These are phyloP conservation scores for Thalassiosira ordinaria DNA, from an alignment of 352 stramenopile species.

Conservation along the genomic window DNA sequence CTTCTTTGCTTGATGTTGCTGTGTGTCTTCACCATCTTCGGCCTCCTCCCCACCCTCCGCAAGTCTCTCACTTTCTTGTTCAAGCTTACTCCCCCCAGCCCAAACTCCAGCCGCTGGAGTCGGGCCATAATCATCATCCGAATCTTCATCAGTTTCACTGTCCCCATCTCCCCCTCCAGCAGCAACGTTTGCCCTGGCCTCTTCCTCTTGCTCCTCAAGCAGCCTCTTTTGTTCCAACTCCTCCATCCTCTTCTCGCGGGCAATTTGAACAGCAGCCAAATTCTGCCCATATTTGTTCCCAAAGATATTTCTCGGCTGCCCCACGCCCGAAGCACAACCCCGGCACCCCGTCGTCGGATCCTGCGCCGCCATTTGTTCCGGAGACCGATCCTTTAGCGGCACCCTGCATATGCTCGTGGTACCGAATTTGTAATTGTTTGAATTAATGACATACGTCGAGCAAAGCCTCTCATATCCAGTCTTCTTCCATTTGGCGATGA, in stretches of 20 bases:
- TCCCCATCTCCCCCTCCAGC: conserved; percentile 51
- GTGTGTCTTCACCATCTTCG: conserved; percentile 16
- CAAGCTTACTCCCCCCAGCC: conserved; percentile 70
- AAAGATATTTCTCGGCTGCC: conserved; percentile 96
- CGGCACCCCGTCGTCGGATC: conserved; percentile 95
- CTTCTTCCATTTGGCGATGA: conserved; percentile 99
- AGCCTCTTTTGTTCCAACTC: conserved; percentile 68
- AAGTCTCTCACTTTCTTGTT: conserved; percentile 70
- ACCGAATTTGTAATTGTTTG: conserved; percentile 99
- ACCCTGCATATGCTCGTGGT: conserved; percentile 98
- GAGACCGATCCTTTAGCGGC: conserved; percentile 91
- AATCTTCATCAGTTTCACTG: conserved; percentile 62
- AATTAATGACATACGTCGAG: conserved; percentile 98
- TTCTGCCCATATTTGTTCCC: conserved; percentile 99
- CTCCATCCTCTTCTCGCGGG: conserved; percentile 87
- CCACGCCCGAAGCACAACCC: conserved; percentile 93
- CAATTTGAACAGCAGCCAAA: conserved; percentile 95
- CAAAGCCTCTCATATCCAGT: conserved; percentile 98
- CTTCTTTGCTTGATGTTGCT: conserved; percentile 43
- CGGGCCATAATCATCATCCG: conserved; percentile 75
- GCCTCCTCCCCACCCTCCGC: conserved; percentile 30
- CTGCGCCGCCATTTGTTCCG: conserved; percentile 86
- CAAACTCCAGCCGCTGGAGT: conserved; percentile 75
- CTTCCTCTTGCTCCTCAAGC: conserved; percentile 80
- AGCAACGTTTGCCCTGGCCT: conserved; percentile 35